A percentile compares a stretch with the other conserved stretches of the same genome.
Conservation (phyloP, 2,329 filamentous ascomycete species). For the Cytospora paraplurivora region DNA sequence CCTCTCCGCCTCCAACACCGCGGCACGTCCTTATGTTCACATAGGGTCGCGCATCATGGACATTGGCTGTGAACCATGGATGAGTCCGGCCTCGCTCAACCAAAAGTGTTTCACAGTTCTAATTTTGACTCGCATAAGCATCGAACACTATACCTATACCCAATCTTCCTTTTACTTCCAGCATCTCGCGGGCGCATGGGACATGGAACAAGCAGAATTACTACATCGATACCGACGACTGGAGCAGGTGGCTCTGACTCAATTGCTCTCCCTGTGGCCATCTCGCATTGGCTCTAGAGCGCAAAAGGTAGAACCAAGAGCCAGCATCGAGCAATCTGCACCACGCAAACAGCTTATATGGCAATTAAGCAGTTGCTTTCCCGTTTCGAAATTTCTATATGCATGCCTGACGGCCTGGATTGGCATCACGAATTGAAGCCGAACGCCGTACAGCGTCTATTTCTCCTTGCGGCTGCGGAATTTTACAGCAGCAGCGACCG, state of each 20-base stretch:
- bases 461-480: not conserved
- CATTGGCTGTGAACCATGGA: constrained; percentile 10
- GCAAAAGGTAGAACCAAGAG: constrained; percentile 1
- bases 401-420: constrained; percentile 1
- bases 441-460: constrained; percentile 12
- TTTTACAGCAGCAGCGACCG: constrained; percentile 5
- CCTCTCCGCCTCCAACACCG: not conserved
- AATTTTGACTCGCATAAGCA: not conserved
- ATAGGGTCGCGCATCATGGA: constrained; percentile 2
- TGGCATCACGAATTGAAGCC: not conserved
- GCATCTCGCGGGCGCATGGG: constrained; percentile 28
- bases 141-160: constrained; percentile 24
- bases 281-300: not conserved
- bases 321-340: not conserved
- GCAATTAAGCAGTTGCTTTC: constrained; percentile 2
- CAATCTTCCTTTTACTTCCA: constrained; percentile 19
- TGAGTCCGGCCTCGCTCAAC: not conserved
- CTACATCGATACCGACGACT: constrained; percentile 18
- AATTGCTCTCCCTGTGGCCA: not conserved
- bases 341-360: not conserved
- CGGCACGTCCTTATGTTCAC: not conserved
- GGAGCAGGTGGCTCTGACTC: not conserved
- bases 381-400: not conserved
- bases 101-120: not conserved
- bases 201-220: constrained; percentile 22